Conservation (phyloP, 2,329 filamentous ascomycete genomes). For the Penicillium digitatum region DNA sequence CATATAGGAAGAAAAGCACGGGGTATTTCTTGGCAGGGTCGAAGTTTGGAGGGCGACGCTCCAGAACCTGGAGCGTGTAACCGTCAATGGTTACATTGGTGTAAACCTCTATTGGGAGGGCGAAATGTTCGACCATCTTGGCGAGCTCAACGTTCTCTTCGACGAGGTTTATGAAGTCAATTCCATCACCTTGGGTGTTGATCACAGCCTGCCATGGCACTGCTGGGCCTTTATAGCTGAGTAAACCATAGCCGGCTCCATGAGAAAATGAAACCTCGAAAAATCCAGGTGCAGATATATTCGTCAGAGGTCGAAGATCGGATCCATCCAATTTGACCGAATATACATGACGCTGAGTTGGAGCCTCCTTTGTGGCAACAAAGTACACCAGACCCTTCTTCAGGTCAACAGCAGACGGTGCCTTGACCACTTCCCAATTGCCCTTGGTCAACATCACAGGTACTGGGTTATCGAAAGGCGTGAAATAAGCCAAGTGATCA, state of each 20-base stretch:
- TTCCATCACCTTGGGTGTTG: conserved; percentile 68
- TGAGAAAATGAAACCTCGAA: conserved; percentile 81
- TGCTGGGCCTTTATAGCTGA: conserved; percentile 76
- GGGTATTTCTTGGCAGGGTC: conserved; percentile 79
- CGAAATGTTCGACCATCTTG: conserved; percentile 66
- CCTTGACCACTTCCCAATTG: conserved; percentile 84
- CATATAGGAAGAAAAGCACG: conserved; percentile 92
- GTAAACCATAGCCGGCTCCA: conserved; percentile 74
- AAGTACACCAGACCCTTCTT: conserved; percentile 88
- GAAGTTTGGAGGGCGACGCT: conserved; percentile 87
- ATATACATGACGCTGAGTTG: conserved; percentile 88
- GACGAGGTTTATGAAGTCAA: conserved; percentile 64
- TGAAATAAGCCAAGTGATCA: conserved; percentile 91
- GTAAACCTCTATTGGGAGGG: conserved; percentile 78
- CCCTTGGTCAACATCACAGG: conserved; percentile 84
- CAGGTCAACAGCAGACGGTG: conserved; percentile 79
- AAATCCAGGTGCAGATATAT: conserved; percentile 69
- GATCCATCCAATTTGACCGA: conserved; percentile 80
- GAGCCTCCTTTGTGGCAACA: conserved; percentile 76
- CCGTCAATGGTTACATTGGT: conserved; percentile 80
- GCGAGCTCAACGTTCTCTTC: conserved; percentile 73
- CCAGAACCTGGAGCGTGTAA: conserved; percentile 67
- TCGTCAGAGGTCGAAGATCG: conserved; percentile 67
- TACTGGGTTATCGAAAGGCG: conserved; percentile 75
- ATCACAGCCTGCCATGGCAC: conserved; percentile 90